Percentiles rank a stretch among this genome's conserved stretches.
phyloP scores from a whole-genome alignment of 2,329 filamentous ascomycete genomes.

The Nigrospora oryzae region DNA sequence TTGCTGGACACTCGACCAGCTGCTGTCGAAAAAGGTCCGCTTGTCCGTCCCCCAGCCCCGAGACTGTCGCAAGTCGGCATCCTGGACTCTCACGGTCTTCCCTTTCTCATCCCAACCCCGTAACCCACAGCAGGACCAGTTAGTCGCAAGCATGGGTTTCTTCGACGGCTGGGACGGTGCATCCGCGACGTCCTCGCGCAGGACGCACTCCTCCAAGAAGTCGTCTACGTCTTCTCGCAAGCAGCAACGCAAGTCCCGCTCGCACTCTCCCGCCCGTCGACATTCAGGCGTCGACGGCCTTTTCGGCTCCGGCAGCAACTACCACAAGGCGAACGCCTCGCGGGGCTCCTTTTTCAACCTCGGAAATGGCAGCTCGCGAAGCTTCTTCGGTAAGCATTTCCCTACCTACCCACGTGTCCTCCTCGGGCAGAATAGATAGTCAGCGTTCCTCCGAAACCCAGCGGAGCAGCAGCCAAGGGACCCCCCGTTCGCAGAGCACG shows the following conservation, averaged over 20 bases:
- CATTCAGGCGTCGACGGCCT: conserved; percentile 6
- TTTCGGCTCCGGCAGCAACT: conserved; percentile 2
- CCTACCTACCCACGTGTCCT: no score
- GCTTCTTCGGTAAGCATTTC: conserved; percentile 16
- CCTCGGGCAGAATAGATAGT: no score
- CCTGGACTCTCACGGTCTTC: no score
- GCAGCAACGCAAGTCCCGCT: conserved; percentile 12
- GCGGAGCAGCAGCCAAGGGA: no score
- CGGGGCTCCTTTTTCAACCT: conserved; percentile 18
- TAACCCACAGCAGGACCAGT: no score
- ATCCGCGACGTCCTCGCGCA: conserved; percentile 15
- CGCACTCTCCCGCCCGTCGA: conserved; percentile 9
- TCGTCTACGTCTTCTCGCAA: conserved; percentile 17
- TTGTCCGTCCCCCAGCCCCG: no score
- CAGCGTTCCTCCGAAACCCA: no score
- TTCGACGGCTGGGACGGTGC: conserved; percentile 21
- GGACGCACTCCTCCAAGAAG: conserved; percentile 6
- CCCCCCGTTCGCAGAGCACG: no score
- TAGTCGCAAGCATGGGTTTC: conserved; percentile 15
- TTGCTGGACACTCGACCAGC: no score
- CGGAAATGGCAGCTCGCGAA: conserved; percentile 20
- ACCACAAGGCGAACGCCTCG: conserved; percentile 4
- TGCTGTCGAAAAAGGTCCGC: no score
- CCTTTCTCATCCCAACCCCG: no score
- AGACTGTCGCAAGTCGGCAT: no score